Conservation (phyloP, 352 stramenopile genomes). For the Globisporangium okanoganense region DNA sequence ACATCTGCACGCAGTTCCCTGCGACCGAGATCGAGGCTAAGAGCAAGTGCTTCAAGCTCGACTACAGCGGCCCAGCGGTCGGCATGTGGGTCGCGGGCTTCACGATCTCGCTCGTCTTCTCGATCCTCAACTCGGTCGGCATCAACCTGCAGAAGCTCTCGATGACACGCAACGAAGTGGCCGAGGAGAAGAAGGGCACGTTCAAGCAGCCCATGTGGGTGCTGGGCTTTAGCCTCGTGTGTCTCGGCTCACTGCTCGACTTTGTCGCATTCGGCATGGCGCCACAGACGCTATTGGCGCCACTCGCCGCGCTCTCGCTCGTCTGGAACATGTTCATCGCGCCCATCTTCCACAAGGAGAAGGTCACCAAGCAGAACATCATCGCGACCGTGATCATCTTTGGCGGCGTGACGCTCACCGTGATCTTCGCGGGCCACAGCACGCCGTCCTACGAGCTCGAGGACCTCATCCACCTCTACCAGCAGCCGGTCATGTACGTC, state of each 20-base stretch:
- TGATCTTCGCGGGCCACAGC: slow-evolving; percentile 87
- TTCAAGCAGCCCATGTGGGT: slow-evolving; percentile 88
- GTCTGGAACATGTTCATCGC: slow-evolving; percentile 93
- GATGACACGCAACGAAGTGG: slow-evolving; percentile 69
- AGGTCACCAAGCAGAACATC: slow-evolving; percentile 77
- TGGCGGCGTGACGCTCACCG: slow-evolving; percentile 79
- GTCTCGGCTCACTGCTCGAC: slow-evolving; percentile 81
- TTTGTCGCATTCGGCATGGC: slow-evolving; percentile 92
- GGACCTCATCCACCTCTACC: slow-evolving; percentile 80
- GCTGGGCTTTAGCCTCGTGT: slow-evolving; percentile 81
- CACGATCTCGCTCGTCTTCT: slow-evolving; percentile 86
- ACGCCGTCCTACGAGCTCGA: slow-evolving; percentile 85
- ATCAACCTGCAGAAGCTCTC: slow-evolving; percentile 91
- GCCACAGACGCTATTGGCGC: slow-evolving; percentile 86
- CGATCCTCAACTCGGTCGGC: slow-evolving; percentile 85
- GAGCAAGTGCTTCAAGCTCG: slow-evolving; percentile 77
- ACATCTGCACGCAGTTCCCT: slow-evolving; percentile 47
- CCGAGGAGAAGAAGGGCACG: slow-evolving; percentile 68
- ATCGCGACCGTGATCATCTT: slow-evolving; percentile 88
- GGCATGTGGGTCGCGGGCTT: slow-evolving; percentile 87
- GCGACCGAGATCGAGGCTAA: slow-evolving; percentile 52
- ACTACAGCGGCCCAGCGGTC: slow-evolving; percentile 61
- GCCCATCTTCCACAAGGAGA: slow-evolving; percentile 88
- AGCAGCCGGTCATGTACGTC: slow-evolving; percentile 74
- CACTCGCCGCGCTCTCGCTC: slow-evolving; percentile 84